Conservation (phyloP, 2,329 filamentous ascomycete genomes). For the Eutypa lata region DNA sequence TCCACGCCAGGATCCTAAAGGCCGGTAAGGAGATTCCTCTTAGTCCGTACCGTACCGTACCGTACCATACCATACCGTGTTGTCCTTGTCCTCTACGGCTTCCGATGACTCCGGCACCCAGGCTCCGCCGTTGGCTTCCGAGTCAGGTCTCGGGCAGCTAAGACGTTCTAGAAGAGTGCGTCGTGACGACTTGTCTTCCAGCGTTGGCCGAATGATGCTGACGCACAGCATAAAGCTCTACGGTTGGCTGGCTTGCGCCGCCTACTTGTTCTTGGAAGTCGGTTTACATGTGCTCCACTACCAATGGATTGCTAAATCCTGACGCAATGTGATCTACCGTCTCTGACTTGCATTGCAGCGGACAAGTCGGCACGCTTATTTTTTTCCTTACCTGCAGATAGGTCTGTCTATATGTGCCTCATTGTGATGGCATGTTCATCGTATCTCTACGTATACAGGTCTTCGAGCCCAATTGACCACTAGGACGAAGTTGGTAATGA, state of each 20-base stretch:
- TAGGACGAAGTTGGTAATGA: slow-evolving; percentile 10
- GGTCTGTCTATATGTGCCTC: background rate
- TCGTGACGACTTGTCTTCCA: no score
- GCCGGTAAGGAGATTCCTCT: no score
- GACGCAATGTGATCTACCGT: background rate
- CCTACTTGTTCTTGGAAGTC: background rate
- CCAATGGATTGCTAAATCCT: background rate
- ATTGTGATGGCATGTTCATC: no score
- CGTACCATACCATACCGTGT: background rate
- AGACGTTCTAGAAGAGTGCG: no score
- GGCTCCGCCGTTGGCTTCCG: no score
- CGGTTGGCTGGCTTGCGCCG: background rate
- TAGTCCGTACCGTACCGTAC: no score
- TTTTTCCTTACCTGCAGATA: background rate
- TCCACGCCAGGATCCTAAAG: no score
- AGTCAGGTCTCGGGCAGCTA: no score
- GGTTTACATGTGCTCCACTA: background rate
- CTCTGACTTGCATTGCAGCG: background rate
- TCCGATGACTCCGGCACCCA: background rate
- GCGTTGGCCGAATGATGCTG: no score
- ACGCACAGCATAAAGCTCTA: no score
- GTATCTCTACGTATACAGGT: background rate
- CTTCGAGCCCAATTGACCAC: slow-evolving; percentile 22
- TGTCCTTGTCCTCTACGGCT: background rate
- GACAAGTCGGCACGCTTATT: background rate